Percentiles rank a stretch among this genome's conserved stretches.
Evolutionary conservation across 2,329 filamentous ascomycete species (phyloP).

Genomic region (Penicillium sclerotigenum): DNA sequence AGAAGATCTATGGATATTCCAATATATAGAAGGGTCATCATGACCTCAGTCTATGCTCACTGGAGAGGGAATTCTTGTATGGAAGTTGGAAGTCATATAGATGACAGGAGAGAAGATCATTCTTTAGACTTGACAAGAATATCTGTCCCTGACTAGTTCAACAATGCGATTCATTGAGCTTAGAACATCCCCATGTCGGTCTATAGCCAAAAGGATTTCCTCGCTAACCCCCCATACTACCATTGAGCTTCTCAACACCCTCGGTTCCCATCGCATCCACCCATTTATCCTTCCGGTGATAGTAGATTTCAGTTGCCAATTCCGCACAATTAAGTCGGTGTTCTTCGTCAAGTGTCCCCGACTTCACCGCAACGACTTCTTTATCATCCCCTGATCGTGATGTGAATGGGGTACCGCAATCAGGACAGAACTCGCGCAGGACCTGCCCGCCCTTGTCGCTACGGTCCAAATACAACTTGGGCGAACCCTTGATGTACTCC

Average conservation of each 20-base stretch:
- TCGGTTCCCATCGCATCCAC: not conserved
- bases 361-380: not conserved
- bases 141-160: not conserved
- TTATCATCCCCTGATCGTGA: not conserved
- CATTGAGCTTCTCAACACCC: not conserved
- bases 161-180: too few relatives aligned
- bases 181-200: too few relatives aligned
- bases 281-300: not conserved
- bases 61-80: too few relatives aligned
- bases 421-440: not conserved
- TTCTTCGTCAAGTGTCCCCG: not conserved
- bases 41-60: not conserved
- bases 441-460: not conserved
- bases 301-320: not conserved
- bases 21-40: not conserved
- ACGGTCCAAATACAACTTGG: not conserved
- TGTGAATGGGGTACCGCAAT: not conserved
- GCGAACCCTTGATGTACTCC: not conserved
- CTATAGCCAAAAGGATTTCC: not conserved
- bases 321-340: not conserved
- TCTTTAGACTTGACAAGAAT: too few relatives aligned
- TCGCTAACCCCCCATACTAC: not conserved
- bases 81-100: too few relatives aligned
- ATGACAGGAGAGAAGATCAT: too few relatives aligned
- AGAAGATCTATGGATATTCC: not conserved